phyloP scores from a whole-genome alignment of 345 rosid genomes.

The Camelina laxa region DNA sequence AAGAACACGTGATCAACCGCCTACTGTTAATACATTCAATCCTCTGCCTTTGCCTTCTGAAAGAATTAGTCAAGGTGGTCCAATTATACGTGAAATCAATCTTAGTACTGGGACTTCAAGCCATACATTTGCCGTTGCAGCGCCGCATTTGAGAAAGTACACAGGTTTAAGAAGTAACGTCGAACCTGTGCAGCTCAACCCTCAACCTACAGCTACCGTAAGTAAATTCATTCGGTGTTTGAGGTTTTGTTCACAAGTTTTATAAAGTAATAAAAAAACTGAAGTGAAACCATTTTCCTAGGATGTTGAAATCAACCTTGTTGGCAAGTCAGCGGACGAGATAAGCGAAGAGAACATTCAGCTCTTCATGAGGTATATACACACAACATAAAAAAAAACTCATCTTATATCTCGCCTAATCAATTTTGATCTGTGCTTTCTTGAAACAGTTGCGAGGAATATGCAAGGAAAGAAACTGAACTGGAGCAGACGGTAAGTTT shows the following conservation, averaged over 20 bases:
- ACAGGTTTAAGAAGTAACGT: constrained; percentile 25
- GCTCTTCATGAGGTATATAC: constrained; percentile 62
- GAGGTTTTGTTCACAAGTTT: not conserved
- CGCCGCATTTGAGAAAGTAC: constrained; percentile 41
- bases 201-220: constrained; percentile 28
- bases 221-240: constrained; percentile 17
- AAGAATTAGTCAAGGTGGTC: constrained; percentile 18
- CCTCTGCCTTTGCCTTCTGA: not conserved
- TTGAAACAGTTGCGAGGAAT: constrained; percentile 71
- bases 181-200: constrained; percentile 30
- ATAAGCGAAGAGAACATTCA: constrained; percentile 74
- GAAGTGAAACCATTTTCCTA: constrained; percentile 5
- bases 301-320: constrained; percentile 39
- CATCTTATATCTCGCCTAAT: not conserved
- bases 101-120: constrained; percentile 13
- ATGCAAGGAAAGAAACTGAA: constrained; percentile 57
- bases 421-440: constrained; percentile 8
- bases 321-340: constrained; percentile 52
- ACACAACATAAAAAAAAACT: not conserved
- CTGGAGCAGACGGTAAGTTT: constrained; percentile 57
- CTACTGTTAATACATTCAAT: constrained; percentile 27
- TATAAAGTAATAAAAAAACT: constrained; percentile 4
- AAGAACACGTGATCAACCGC: constrained; percentile 35
- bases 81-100: constrained; percentile 38
- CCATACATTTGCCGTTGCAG: constrained; percentile 24